Percentiles rank a stretch among this genome's conserved stretches.
These are phyloP conservation scores for Ustilago sp. DNA, from an alignment of 1,284 basidiomycete genomes.

Conservation along the genomic window DNA sequence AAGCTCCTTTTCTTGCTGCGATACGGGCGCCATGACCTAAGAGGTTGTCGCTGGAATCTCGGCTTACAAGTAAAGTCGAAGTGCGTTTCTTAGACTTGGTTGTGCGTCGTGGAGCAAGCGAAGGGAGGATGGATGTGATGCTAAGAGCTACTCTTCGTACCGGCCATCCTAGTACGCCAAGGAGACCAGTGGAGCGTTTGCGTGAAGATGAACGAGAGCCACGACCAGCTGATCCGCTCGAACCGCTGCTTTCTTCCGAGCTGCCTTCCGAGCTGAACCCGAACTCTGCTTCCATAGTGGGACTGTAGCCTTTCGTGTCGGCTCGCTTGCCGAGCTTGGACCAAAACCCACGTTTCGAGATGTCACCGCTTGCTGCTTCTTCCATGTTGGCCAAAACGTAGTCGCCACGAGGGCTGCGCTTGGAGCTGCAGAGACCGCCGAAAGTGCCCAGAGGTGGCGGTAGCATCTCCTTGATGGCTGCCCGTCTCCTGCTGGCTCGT, in stretches of 20 bases:
- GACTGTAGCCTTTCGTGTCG: conserved; percentile 41
- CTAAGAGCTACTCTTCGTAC: conserved; percentile 36
- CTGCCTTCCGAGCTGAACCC: conserved; percentile 52
- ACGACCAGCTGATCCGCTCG: conserved; percentile 23
- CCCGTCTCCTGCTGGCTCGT: conserved; percentile 44
- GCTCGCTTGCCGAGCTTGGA: conserved; percentile 44
- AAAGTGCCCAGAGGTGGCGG: conserved; percentile 55
- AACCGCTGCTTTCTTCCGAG: conserved; percentile 48
- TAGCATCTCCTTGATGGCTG: conserved; percentile 51
- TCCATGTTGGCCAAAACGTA: conserved; percentile 65
- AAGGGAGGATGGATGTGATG: conserved; percentile 33
- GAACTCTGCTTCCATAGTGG: conserved; percentile 49
- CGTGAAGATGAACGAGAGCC: conserved; percentile 19
- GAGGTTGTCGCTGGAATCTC: conserved; percentile 14
- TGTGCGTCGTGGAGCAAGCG: conserved; percentile 29
- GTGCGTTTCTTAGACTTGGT: conserved; percentile 39
- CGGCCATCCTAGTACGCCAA: conserved; percentile 40
- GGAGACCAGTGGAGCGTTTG: conserved; percentile 22
- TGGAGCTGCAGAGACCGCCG: conserved; percentile 43
- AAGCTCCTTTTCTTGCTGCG: conserved; percentile 32
- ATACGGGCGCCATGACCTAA: conserved; percentile 33
- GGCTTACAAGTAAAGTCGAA: conserved; percentile 35
- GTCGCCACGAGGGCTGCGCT: conserved; percentile 51
- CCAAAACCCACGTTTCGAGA: conserved; percentile 38
- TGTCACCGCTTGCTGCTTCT: conserved; percentile 43